Conservation (phyloP, 768 basidiomycete genomes). For the Clavaria fumosa region DNA sequence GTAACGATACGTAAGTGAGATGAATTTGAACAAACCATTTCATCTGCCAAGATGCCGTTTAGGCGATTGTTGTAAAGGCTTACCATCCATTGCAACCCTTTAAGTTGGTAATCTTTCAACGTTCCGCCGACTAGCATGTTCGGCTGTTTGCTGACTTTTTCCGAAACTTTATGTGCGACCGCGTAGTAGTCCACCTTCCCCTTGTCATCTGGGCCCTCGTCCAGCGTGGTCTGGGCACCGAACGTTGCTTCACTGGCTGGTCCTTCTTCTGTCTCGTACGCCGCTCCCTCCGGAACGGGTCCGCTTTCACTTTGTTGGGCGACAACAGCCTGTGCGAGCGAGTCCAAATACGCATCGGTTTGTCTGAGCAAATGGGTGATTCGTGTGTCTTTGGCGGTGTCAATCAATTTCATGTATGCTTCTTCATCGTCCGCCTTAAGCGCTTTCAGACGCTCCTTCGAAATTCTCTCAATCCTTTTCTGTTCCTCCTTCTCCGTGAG, state of each 20-base stretch:
- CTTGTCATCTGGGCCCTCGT: slow-evolving; percentile 41
- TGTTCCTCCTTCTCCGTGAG: slow-evolving; percentile 96
- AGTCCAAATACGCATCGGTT: slow-evolving; percentile 90
- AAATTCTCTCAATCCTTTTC: slow-evolving; percentile 87
- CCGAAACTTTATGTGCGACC: slow-evolving; percentile 83
- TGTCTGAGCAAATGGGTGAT: slow-evolving; percentile 92
- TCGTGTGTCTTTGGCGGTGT: slow-evolving; percentile 97
- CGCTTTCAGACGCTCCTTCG: slow-evolving; percentile 95
- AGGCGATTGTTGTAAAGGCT: slow-evolving; percentile 92
- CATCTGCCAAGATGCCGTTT: slow-evolving; percentile 89
- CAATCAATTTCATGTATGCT: slow-evolving; percentile 98
- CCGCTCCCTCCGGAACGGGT: slow-evolving; percentile 18
- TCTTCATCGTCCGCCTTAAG: slow-evolving; percentile 98
- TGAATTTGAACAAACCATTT: slow-evolving; percentile 48
- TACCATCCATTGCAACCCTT: slow-evolving; percentile 98
- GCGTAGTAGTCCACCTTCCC: slow-evolving; percentile 91
- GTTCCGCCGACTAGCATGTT: slow-evolving; percentile 69
- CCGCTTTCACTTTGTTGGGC: slow-evolving; percentile 76
- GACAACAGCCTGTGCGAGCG: slow-evolving; percentile 83
- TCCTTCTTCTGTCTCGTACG: slow-evolving; percentile 50
- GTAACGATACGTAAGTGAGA: slow-evolving; percentile 4
- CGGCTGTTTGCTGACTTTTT: slow-evolving; percentile 68
- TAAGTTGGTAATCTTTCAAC: slow-evolving; percentile 88
- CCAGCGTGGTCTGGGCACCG: slow-evolving; percentile 60
- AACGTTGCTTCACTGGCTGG: slow-evolving; percentile 81